Evolutionary conservation across 805 yeast species (phyloP), one percentile per base, ranked within the genome.

Genomic region (Kockiozyma suomiensis): DNA sequence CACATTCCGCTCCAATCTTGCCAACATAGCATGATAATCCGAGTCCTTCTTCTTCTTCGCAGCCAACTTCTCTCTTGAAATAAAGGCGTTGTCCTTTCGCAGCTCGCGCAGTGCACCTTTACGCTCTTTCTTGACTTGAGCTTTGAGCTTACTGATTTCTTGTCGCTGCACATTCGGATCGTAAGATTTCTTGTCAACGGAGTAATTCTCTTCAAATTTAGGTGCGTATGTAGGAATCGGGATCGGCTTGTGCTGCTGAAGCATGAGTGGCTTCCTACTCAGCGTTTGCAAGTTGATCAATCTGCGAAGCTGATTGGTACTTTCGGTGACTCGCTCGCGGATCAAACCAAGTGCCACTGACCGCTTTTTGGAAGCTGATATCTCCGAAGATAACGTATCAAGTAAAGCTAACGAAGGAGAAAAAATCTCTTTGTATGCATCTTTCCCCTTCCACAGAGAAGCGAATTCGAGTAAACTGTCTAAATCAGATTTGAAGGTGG

Each of bases 121-220:
- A 72, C 86, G 85, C 76, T 94, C 99, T 75, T 91, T 88, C 85
- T 94, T 94, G 75, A 91, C 77, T 76, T 88, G 90, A 21, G 87
- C 85, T 75, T 82, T 84, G 78, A 93, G 82, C 80, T 94, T 94
- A 72, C 81, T 81, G 68, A 89, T 76, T 74, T 94, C 98, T 67
- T 85, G 89, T 74, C 94, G 82, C 61, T 87, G 85, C 67, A 85
- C 81, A 72, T 92, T 88, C 54, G 87, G 82, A 73, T 93, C 97
- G 73, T 90, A 88, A 7, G 96, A 88, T 77, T 89, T 92, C 83
- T 85, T 89, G 72, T 90, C 97, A 58, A 97, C 97, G 76, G 92
- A 93, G 82, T 86, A 94, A 79, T 91, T 90, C 70, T 90, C 98
- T 76, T 93, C 97, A 73, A 87, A 94, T 75, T 88, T 86, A 66